A percentile compares a stretch with the other conserved stretches of the same genome.
phyloP scores from a whole-genome alignment of 2,329 filamentous ascomycete species.

The Trichoderma endophyticum region DNA sequence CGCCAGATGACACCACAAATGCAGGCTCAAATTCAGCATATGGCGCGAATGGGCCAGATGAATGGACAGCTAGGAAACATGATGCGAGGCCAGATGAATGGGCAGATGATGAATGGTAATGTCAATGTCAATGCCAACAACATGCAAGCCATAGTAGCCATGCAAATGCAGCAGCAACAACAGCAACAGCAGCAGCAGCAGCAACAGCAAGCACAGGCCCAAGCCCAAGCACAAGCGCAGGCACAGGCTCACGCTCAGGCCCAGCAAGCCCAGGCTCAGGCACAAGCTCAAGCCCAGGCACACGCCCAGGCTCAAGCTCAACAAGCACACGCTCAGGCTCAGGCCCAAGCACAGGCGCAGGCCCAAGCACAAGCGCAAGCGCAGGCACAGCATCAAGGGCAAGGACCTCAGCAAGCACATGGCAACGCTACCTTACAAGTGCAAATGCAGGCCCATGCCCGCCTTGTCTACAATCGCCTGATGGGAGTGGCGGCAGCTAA shows the following conservation, averaged over 20 bases:
- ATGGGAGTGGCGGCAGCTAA: constrained; percentile 34
- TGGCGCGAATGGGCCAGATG: constrained; percentile 34
- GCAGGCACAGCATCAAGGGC: constrained; percentile 32
- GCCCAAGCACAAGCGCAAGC: constrained; percentile 59
- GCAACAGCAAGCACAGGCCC: constrained; percentile 40
- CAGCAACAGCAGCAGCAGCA: constrained; percentile 32
- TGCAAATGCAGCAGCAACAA: constrained; percentile 35
- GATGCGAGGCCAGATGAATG: constrained; percentile 37
- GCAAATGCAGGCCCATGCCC: constrained; percentile 26
- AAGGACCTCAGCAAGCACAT: constrained; percentile 35
- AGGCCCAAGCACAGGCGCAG: constrained; percentile 44
- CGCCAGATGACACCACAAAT: constrained; percentile 38
- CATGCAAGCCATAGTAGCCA: constrained; percentile 39
- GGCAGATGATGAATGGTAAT: constrained; percentile 37
- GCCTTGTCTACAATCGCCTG: constrained; percentile 39
- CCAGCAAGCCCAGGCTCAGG: constrained; percentile 56
- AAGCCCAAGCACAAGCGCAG: constrained; percentile 66
- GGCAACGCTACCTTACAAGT: background rate
- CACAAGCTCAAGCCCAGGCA: constrained; percentile 42
- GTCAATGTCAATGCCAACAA: constrained; percentile 29
- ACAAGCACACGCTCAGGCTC: constrained; percentile 38
- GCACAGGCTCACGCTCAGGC: constrained; percentile 46
- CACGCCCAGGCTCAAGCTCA: constrained; percentile 36
- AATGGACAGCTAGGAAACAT: constrained; percentile 38
- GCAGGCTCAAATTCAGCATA: constrained; percentile 38